These are phyloP conservation scores for Cunninghamia lanceolata DNA, from an alignment of 75 land plant species.

Conservation along the genomic window DNA sequence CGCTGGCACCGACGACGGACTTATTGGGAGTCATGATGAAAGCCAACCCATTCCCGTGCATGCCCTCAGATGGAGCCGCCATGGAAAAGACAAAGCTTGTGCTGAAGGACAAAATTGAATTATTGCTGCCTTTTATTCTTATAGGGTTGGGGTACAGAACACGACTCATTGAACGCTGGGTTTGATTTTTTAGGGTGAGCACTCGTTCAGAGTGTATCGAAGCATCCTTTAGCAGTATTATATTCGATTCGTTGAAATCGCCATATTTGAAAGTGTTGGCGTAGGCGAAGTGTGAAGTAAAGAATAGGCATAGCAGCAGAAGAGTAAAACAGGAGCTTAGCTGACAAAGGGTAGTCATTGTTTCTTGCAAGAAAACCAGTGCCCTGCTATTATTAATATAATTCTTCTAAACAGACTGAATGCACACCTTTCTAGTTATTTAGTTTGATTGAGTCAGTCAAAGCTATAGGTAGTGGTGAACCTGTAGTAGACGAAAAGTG, in stretches of 20 bases:
- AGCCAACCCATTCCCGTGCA: conserved; percentile 10
- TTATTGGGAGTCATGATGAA: conserved; percentile 16
- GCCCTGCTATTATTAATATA: neutral
- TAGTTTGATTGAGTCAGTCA: too few species aligned
- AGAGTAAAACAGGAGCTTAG: too few species aligned
- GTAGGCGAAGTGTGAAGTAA: too few species aligned
- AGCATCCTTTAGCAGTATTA: neutral
- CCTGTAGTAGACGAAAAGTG: too few species aligned
- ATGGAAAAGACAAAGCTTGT: conserved; percentile 22
- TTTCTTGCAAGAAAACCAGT: neutral
- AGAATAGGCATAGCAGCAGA: too few species aligned
- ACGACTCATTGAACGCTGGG: neutral
- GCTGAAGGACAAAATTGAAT: neutral
- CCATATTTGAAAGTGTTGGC: too few species aligned
- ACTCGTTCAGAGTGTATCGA: neutral
- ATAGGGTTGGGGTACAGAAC: neutral
- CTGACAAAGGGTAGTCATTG: neutral
- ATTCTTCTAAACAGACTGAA: too few species aligned
- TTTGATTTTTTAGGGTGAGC: neutral
- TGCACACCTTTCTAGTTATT: too few species aligned
- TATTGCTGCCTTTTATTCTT: neutral
- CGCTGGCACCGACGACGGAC: neutral
- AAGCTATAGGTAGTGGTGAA: too few species aligned
- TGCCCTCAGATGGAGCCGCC: neutral
- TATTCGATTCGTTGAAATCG: neutral